Percentiles rank a stretch among this genome's conserved stretches.
These are phyloP conservation scores for Diaporthe eres DNA, from an alignment of 2,329 filamentous ascomycete species.

Conservation along the genomic window DNA sequence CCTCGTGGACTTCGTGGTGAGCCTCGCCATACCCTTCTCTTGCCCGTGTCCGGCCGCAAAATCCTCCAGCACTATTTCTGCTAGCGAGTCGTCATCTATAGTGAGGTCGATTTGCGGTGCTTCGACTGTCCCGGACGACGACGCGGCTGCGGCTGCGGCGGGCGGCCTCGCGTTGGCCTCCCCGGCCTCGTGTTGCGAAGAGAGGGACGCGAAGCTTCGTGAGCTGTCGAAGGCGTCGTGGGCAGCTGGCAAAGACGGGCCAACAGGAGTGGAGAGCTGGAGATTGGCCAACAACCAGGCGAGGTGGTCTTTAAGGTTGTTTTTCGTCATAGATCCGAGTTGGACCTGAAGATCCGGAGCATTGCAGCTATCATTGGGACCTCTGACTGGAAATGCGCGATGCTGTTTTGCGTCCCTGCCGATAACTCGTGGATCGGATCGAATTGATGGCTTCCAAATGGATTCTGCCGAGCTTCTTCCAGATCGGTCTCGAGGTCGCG, in stretches of 20 bases:
- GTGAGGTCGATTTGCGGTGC: constrained; percentile 46
- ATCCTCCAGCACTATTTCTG: constrained; percentile 10
- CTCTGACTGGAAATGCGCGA: neutral
- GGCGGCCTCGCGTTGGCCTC: neutral
- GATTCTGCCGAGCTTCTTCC: neutral
- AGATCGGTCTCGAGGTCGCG: neutral
- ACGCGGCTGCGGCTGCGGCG: constrained; percentile 21
- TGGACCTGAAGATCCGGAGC: constrained; percentile 53
- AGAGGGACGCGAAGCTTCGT: constrained; percentile 45
- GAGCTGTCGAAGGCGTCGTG: constrained; percentile 47
- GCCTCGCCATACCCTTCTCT: constrained; percentile 59
- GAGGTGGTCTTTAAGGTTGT: constrained; percentile 71
- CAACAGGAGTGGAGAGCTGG: constrained; percentile 54
- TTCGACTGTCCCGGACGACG: constrained; percentile 31
- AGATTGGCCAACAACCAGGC: constrained; percentile 69
- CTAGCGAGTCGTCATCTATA: constrained; percentile 38
- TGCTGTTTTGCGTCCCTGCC: neutral
- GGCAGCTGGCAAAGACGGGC: constrained; percentile 54
- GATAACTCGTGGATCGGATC: neutral
- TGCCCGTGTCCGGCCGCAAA: constrained; percentile 46
- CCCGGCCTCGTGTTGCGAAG: constrained; percentile 38
- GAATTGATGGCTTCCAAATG: neutral
- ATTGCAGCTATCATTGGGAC: constrained; percentile 36
- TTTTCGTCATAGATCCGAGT: constrained; percentile 67
- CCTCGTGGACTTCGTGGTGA: constrained; percentile 60